phyloP scores from a whole-genome alignment of 2,329 filamentous ascomycete genomes.

The Polychaeton citri region DNA sequence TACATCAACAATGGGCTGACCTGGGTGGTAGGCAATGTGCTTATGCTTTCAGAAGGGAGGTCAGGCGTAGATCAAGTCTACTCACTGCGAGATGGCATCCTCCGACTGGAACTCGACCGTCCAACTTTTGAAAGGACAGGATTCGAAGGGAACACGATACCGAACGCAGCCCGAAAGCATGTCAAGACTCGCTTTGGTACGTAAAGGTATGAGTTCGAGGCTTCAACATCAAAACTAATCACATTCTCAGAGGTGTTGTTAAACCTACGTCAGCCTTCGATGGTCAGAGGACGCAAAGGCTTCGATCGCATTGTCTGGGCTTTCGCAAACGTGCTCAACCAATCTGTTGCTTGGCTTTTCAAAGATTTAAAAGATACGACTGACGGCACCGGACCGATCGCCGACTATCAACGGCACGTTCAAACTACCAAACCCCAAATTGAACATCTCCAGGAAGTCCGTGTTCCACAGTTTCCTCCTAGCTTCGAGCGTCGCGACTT shows the following conservation, averaged over 20 bases:
- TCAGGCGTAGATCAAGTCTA: constrained; percentile 59
- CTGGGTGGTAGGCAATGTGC: constrained; percentile 67
- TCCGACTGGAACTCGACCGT: constrained; percentile 67
- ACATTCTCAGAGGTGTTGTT: constrained; percentile 35
- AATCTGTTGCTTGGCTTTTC: constrained; percentile 64
- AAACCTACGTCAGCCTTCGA: constrained; percentile 59
- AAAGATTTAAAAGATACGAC: constrained; percentile 38
- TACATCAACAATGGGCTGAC: constrained; percentile 1
- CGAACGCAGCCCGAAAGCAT: constrained; percentile 46
- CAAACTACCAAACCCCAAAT: constrained; percentile 14
- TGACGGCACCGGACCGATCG: constrained; percentile 7
- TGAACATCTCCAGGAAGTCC: constrained; percentile 11
- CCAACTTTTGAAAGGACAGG: constrained; percentile 74
- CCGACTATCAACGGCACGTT: constrained; percentile 21
- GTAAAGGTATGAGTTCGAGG: constrained; percentile 5
- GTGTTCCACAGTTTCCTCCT: constrained; percentile 18
- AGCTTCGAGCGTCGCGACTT: constrained; percentile 34
- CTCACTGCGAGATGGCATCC: constrained; percentile 54
- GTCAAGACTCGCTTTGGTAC: constrained; percentile 62
- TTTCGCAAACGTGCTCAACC: constrained; percentile 60
- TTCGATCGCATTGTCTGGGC: constrained; percentile 70
- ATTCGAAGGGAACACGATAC: constrained; percentile 56
- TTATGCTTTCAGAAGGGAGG: constrained; percentile 73
- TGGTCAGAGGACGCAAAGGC: constrained; percentile 71
- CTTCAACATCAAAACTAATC: constrained; percentile 42